phyloP scores from a whole-genome alignment of 345 rosid genomes.

The Garcia nutans region DNA sequence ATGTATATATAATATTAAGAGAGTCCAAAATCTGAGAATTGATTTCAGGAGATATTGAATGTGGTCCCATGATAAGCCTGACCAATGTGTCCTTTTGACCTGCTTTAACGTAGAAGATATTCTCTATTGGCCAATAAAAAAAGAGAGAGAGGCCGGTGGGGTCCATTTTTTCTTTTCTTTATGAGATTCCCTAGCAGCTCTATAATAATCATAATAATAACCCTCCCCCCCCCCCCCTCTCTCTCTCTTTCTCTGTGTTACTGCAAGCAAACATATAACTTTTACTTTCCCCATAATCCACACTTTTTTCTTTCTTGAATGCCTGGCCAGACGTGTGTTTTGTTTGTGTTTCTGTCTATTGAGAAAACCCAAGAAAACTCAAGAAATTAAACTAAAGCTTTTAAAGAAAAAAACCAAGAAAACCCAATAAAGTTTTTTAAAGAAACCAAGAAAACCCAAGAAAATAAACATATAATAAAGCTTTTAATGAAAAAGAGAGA shows the following conservation, averaged over 20 bases:
- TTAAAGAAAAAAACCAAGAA: no score
- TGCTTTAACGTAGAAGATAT: conserved; percentile 36
- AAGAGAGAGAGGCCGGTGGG: conserved; percentile 10
- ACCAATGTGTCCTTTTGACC: conserved; percentile 35
- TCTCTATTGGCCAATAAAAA: conserved; percentile 33
- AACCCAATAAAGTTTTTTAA: no score
- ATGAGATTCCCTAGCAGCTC: conserved; percentile 42
- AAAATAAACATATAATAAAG: no score
- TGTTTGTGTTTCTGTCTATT: conserved; percentile 5
- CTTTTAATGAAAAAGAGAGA: no score
- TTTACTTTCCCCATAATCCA: conserved; percentile 38
- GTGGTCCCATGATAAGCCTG: conserved; percentile 22
- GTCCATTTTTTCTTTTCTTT: conserved; percentile 16
- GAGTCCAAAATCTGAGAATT: conserved; percentile 9
- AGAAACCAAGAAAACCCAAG: no score
- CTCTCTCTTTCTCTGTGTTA: no score
- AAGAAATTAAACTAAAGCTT: not conserved
- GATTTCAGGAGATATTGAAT: conserved; percentile 32
- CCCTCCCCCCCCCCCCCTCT: no score
- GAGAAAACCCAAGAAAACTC: not conserved
- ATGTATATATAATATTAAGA: not conserved
- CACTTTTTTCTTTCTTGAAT: conserved; percentile 14
- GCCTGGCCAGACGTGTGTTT: conserved; percentile 24
- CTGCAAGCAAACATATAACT: not conserved
- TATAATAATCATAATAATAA: conserved; percentile 23